Conservation (phyloP, 805 yeast species). For the Candida mattraensis region DNA sequence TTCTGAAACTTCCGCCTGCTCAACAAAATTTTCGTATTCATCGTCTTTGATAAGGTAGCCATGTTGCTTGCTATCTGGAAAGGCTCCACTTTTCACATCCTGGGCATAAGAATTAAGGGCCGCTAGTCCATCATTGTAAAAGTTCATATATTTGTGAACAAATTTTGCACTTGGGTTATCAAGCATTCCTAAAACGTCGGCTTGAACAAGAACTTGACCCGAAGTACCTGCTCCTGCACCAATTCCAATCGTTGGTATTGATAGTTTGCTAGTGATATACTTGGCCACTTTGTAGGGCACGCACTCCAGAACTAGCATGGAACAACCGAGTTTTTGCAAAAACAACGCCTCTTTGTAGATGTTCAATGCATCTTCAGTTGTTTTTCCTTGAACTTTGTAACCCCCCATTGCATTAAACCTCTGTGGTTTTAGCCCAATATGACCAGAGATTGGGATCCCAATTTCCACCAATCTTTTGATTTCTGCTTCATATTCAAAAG, state of each 20-base stretch:
- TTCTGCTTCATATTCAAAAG: constrained; percentile 53
- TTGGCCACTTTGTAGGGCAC: constrained; percentile 74
- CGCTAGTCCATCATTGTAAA: constrained; percentile 45
- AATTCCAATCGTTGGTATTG: constrained; percentile 88
- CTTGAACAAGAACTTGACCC: constrained; percentile 89
- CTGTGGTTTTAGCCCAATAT: constrained; percentile 92
- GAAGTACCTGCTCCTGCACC: constrained; percentile 87
- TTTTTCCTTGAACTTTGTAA: constrained; percentile 79
- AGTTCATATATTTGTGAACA: constrained; percentile 65
- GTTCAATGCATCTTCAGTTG: constrained; percentile 51
- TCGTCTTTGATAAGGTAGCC: constrained; percentile 70
- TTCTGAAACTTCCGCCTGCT: neutral
- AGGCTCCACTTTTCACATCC: constrained; percentile 56
- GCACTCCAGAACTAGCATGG: constrained; percentile 77
- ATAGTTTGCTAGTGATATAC: constrained; percentile 56
- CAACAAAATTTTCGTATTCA: constrained; percentile 40
- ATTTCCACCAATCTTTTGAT: constrained; percentile 55
- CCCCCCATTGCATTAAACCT: constrained; percentile 79
- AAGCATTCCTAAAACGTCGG: constrained; percentile 79
- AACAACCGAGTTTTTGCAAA: constrained; percentile 75
- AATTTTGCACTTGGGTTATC: constrained; percentile 64
- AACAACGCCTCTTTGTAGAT: constrained; percentile 67
- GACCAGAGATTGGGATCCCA: constrained; percentile 91
- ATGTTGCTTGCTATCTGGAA: constrained; percentile 63
- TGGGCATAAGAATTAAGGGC: constrained; percentile 54